Base-by-base conservation (phyloP, 257 asterid genomes). In the Plantago ovata region DNA sequence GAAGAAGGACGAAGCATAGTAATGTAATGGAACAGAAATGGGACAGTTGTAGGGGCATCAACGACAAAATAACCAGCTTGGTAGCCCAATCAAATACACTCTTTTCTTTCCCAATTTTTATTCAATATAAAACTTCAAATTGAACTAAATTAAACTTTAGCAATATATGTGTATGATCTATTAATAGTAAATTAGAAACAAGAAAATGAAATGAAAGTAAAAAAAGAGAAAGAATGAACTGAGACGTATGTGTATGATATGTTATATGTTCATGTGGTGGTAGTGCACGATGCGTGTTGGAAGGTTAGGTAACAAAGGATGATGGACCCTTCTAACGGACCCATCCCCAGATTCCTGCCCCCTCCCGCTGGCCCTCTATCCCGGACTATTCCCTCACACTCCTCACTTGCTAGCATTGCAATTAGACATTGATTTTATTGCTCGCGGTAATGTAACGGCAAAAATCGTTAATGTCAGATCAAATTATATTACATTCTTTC, bases 281-380 rank as follows among this genome's bases (percentile, higher is more conserved):
- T 61, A 42, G 15, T 70, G 82, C 96, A 89, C 78, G 91, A 53
- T 53, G 44, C 14, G 56, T 50, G 56, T 50, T 50, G 56, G 56
- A 50, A 20, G 56, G 56, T 50, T 50, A 36, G 56, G 56, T 50
- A 50, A 22, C 56, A 50, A 50, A 50, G 23, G 42, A 5, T 53
- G 42, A 5, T 53, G 59, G 79, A 89, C 83, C 81, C 69, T 64
- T 45, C 38, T 46, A 13, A 55, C 38, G 81, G 80, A 68, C 86
- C 91, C 79, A 76, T 62, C 57, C 76, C 74, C 32, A 68, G 74
- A 71, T 75, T 77, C 86, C 77, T 65, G 53, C 63, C 71, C 53
- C 58, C 48, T 60, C 61, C 52, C 64, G 6, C 33, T 49, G n/a
- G n/a, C n/a, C n/a, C n/a, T n/a, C n/a, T n/a, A n/a, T n/a, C n/a